Percentiles rank a stretch among this genome's conserved stretches.
phyloP scores from a whole-genome alignment of 129 eudicot genomes.

The Glebionis coronaria region DNA sequence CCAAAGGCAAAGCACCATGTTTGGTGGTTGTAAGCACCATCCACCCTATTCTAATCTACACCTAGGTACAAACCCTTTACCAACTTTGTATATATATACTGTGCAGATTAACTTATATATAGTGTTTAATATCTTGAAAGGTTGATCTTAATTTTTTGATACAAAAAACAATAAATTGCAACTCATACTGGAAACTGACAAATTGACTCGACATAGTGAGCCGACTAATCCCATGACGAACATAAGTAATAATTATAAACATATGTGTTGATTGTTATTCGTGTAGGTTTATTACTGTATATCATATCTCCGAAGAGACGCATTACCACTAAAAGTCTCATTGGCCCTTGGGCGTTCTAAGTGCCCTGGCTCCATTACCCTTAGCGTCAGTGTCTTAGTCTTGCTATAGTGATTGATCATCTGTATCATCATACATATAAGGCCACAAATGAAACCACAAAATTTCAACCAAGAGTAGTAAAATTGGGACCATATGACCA shows the following conservation, averaged over 20 bases:
- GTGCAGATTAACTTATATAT: too few relatives aligned
- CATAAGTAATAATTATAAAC: too few relatives aligned
- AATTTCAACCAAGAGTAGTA: background rate
- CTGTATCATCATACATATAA: background rate
- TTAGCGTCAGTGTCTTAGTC: background rate
- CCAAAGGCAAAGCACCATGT: background rate
- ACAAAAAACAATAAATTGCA: too few relatives aligned
- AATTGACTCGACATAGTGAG: too few relatives aligned
- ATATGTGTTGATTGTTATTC: too few relatives aligned
- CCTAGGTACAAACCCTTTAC: background rate
- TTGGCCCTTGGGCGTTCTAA: background rate
- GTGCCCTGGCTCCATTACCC: background rate
- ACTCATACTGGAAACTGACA: too few relatives aligned
- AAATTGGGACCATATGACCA: slow-evolving; percentile 13
- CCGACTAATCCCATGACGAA: too few relatives aligned
- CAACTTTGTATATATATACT: background rate
- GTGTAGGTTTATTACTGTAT: too few relatives aligned
- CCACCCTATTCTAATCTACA: background rate
- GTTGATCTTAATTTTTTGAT: too few relatives aligned
- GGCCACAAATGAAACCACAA: slow-evolving; percentile 2
- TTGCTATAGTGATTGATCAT: background rate
- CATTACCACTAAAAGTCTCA: too few relatives aligned
- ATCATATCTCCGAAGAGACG: too few relatives aligned
- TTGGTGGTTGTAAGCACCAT: background rate
- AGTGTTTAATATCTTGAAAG: too few relatives aligned